Evolutionary conservation across 2,329 filamentous ascomycete genomes (phyloP).

Genomic region (Seiridium unicorne): DNA sequence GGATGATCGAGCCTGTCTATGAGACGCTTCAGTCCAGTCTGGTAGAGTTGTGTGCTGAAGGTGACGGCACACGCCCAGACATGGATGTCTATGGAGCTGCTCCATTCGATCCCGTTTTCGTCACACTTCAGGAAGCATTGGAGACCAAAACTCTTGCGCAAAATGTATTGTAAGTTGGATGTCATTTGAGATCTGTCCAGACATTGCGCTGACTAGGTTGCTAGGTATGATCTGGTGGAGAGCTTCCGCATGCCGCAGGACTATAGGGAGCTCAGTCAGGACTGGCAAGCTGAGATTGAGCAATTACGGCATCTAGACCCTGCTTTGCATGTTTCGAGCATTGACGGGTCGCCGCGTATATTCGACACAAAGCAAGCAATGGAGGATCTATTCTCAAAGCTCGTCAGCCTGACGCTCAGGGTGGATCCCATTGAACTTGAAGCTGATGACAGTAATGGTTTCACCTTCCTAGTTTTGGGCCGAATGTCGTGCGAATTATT

Average conservation of each 20-base stretch:
- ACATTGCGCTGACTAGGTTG: too few relatives aligned
- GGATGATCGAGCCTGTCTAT: conserved; percentile 6
- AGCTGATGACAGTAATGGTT: conserved; percentile 6
- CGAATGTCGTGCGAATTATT: conserved; percentile 26
- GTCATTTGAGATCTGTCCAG: background rate
- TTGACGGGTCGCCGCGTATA: conserved; percentile 14
- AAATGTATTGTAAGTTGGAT: conserved; percentile 18
- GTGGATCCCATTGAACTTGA: conserved; percentile 8
- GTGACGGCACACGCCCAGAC: background rate
- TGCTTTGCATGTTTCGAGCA: conserved; percentile 14
- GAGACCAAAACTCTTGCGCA: conserved; percentile 12
- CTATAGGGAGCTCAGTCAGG: conserved; percentile 11
- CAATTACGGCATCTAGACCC: conserved; percentile 18
- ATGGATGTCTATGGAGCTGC: conserved; percentile 7
- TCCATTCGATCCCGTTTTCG: conserved; percentile 12
- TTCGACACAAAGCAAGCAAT: conserved; percentile 13
- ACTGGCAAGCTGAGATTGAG: conserved; percentile 25
- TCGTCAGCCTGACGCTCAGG: conserved; percentile 12
- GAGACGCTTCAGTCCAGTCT: conserved; percentile 1
- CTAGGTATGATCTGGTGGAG: conserved; percentile 2
- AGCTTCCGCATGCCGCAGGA: conserved; percentile 10
- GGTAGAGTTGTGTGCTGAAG: background rate
- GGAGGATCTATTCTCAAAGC: conserved; percentile 16
- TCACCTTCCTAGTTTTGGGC: conserved; percentile 13
- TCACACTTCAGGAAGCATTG: conserved; percentile 6